These are phyloP conservation scores for Aspergillus mulundensis DNA, from an alignment of 495 filamentous ascomycete species.

Conservation along the genomic window DNA sequence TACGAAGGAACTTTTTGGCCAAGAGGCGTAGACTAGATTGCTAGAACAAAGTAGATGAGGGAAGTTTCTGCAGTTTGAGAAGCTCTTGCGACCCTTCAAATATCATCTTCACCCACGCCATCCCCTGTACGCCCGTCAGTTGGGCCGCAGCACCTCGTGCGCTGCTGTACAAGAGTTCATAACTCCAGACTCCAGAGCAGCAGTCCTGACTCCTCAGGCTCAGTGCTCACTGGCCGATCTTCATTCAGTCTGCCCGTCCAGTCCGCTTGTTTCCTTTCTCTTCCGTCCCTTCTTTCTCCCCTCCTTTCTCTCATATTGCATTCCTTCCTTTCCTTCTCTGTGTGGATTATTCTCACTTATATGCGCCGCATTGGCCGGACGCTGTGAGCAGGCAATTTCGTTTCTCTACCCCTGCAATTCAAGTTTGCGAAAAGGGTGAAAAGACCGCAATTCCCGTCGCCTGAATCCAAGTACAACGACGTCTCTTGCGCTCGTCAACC, in stretches of 20 bases:
- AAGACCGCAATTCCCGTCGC: conserved; percentile 11
- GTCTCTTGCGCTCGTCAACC: conserved; percentile 4
- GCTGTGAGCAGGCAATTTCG: conserved; percentile 41
- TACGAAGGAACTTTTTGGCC: not conserved
- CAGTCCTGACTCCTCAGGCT: conserved; percentile 10
- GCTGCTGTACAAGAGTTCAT: conserved; percentile 2
- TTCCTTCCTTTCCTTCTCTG: conserved; percentile 16
- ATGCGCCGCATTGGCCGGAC: conserved; percentile 41
- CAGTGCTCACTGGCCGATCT: conserved; percentile 20
- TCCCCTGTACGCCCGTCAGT: conserved; percentile 1
- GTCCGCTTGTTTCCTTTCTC: conserved; percentile 15
- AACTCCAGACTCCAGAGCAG: not conserved
- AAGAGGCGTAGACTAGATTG: not conserved
- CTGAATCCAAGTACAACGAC: conserved; percentile 1
- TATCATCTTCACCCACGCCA: not conserved
- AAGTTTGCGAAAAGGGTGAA: conserved; percentile 12
- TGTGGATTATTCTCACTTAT: conserved; percentile 26
- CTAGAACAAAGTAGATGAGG: not conserved
- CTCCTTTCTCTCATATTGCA: conserved; percentile 14
- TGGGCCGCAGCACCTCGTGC: conserved; percentile 9
- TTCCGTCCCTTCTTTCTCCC: conserved; percentile 15
- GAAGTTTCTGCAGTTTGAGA: not conserved
- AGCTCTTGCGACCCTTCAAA: not conserved
- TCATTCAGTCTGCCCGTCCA: conserved; percentile 20
- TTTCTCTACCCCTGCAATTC: conserved; percentile 20